A percentile compares a stretch with the other conserved stretches of the same genome.
phyloP scores from a whole-genome alignment of 768 basidiomycete species.

The Russula brevipes region DNA sequence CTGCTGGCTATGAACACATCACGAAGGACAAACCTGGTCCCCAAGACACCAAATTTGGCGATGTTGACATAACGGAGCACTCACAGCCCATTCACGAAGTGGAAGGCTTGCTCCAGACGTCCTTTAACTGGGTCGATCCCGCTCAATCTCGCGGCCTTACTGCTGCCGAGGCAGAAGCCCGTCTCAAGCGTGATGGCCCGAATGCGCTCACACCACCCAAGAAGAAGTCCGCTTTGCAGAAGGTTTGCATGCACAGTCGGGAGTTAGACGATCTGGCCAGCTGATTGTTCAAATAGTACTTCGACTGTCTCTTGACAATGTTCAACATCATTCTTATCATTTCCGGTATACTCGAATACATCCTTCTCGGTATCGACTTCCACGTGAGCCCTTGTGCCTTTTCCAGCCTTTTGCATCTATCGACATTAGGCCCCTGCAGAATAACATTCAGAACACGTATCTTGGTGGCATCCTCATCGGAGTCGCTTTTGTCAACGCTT shows the following conservation, averaged over 20 bases:
- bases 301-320: slow-evolving; percentile 54
- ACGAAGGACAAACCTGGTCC: slow-evolving; percentile 39
- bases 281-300: slow-evolving; percentile 40
- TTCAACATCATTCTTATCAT: slow-evolving; percentile 66
- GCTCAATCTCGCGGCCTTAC: slow-evolving; percentile 47
- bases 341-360: slow-evolving; percentile 61
- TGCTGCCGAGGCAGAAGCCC: slow-evolving; percentile 45
- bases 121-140: slow-evolving; percentile 50
- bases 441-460: slow-evolving; percentile 61
- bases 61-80: slow-evolving; percentile 60
- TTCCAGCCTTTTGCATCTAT: slow-evolving; percentile 2
- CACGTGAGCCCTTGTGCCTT: slow-evolving; percentile 35
- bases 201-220: slow-evolving; percentile 63
- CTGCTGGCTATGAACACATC: slow-evolving; percentile 64
- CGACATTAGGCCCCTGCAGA: slow-evolving; percentile 32
- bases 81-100: slow-evolving; percentile 41
- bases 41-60: slow-evolving; percentile 33
- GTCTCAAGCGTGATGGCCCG: slow-evolving; percentile 52
- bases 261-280: neutral
- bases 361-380: slow-evolving; percentile 57
- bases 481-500: slow-evolving; percentile 64
- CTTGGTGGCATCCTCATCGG: slow-evolving; percentile 63
- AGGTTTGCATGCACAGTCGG: slow-evolving; percentile 37
- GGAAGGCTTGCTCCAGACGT: slow-evolving; percentile 41
- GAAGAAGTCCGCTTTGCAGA: slow-evolving; percentile 59